A percentile compares a stretch with the other conserved stretches of the same genome.
phyloP scores from a whole-genome alignment of 1,139 yeast species.

The Geotrichum bryndzae region DNA sequence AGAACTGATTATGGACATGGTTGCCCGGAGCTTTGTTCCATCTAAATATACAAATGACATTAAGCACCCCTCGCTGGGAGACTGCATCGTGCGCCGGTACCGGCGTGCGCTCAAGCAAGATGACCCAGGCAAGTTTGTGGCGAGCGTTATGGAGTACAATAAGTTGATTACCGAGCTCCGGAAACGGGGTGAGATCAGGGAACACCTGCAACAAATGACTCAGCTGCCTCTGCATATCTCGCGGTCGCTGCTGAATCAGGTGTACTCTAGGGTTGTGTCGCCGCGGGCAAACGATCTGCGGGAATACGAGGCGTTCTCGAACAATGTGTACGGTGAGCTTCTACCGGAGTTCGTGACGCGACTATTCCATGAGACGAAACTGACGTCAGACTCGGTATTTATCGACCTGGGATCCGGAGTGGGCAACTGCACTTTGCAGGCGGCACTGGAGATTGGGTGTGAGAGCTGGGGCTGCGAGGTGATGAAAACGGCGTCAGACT shows the following conservation, averaged over 20 bases:
- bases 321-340: constrained; percentile 86
- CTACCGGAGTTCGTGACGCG: constrained; percentile 70
- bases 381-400: constrained; percentile 52
- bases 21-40: constrained; percentile 44
- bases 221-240: constrained; percentile 50
- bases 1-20: constrained; percentile 51
- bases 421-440: constrained; percentile 86
- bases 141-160: constrained; percentile 41
- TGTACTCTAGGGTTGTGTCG: constrained; percentile 72
- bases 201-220: constrained; percentile 38
- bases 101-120: constrained; percentile 40
- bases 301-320: constrained; percentile 79
- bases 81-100: constrained; percentile 44
- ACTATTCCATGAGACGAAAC: constrained; percentile 58
- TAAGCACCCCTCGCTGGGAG: constrained; percentile 38
- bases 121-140: constrained; percentile 35
- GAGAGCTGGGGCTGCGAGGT: constrained; percentile 85
- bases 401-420: constrained; percentile 92
- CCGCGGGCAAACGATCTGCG: constrained; percentile 62
- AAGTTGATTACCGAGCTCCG: constrained; percentile 35
- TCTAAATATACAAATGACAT: constrained; percentile 37
- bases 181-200: constrained; percentile 31
- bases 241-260: constrained; percentile 64
- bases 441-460: constrained; percentile 82
- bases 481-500: constrained; percentile 71